Evolutionary conservation across 805 yeast genomes (phyloP).

Genomic region (Danielozyma ontarioensis): DNA sequence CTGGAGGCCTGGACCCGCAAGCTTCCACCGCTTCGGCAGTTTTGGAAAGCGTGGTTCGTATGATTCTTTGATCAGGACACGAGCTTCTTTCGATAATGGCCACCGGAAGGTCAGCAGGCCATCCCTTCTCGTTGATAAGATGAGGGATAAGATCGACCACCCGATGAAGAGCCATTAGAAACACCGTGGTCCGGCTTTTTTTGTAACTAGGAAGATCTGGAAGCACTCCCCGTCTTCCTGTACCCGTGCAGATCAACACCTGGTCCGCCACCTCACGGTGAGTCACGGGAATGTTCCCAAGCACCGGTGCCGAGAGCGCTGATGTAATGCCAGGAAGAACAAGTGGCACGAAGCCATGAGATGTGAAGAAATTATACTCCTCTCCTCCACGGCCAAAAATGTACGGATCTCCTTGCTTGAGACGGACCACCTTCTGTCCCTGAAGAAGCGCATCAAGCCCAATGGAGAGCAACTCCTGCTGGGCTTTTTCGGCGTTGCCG

Average conservation of each 20-base stretch:
- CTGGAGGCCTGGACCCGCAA: conserved; percentile 89
- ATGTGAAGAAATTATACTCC: conserved; percentile 65
- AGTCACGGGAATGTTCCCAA: conserved; percentile 82
- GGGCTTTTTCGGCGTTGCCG: conserved; percentile 94
- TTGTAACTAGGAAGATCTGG: conserved; percentile 77
- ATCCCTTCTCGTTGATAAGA: conserved; percentile 40
- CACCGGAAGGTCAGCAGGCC: conserved; percentile 73
- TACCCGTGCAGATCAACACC: conserved; percentile 89
- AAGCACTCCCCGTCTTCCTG: conserved; percentile 80
- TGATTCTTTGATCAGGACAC: conserved; percentile 86
- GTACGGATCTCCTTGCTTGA: conserved; percentile 96
- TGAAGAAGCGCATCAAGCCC: conserved; percentile 60
- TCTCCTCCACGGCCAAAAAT: conserved; percentile 97
- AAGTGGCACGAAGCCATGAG: conserved; percentile 62
- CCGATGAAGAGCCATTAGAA: conserved; percentile 86
- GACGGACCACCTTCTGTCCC: conserved; percentile 78
- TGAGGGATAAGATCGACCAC: conserved; percentile 50
- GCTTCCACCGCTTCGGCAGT: conserved; percentile 70
- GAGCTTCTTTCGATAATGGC: conserved; percentile 88
- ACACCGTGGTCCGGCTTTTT: conserved; percentile 71
- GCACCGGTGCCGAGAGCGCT: conserved; percentile 81
- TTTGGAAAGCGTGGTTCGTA: conserved; percentile 63
- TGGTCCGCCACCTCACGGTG: conserved; percentile 92
- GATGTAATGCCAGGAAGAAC: conserved; percentile 89
- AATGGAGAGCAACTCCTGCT: conserved; percentile 68